phyloP scores from a whole-genome alignment of 2,329 filamentous ascomycete genomes.

The Aspergillus flavus region DNA sequence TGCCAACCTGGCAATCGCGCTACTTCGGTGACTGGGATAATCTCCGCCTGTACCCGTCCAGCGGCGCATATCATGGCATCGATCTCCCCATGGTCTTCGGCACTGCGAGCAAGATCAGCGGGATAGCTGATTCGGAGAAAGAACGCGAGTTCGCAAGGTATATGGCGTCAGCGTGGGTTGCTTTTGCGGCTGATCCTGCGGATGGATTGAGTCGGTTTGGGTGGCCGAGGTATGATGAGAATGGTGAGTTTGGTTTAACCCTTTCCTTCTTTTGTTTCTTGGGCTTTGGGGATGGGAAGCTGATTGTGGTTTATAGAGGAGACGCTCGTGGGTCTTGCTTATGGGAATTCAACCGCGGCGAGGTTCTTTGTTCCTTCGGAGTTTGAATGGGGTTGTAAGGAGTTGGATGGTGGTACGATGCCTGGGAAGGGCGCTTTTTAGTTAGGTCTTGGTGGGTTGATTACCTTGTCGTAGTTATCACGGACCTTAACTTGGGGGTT shows the following conservation, averaged over 20 bases:
- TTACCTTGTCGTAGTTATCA: no score
- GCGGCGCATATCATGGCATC: constrained; percentile 8
- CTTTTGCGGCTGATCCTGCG: constrained; percentile 32
- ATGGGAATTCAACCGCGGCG: constrained; percentile 16
- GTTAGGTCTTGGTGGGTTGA: neutral
- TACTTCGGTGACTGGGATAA: constrained; percentile 56
- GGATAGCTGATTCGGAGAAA: constrained; percentile 32
- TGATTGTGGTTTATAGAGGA: constrained; percentile 13
- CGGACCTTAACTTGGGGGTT: no score
- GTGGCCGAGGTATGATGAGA: constrained; percentile 40
- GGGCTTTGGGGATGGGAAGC: neutral
- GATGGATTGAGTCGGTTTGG: constrained; percentile 39
- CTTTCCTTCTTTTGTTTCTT: neutral
- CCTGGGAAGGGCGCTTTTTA: constrained; percentile 30
- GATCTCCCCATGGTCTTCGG: no score
- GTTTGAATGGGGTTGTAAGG: constrained; percentile 25
- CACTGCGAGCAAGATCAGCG: constrained; percentile 14
- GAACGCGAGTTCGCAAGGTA: constrained; percentile 38
- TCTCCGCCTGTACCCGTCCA: constrained; percentile 49
- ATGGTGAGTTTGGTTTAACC: constrained; percentile 12
- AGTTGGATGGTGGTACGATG: constrained; percentile 17
- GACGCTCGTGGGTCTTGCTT: constrained; percentile 29
- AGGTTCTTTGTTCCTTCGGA: constrained; percentile 18
- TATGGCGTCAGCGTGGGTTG: constrained; percentile 48
- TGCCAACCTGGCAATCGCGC: constrained; percentile 50